A percentile compares a stretch with the other conserved stretches of the same genome.
Conservation (phyloP, 495 filamentous ascomycete species). For the Podospora pseudocomata region DNA sequence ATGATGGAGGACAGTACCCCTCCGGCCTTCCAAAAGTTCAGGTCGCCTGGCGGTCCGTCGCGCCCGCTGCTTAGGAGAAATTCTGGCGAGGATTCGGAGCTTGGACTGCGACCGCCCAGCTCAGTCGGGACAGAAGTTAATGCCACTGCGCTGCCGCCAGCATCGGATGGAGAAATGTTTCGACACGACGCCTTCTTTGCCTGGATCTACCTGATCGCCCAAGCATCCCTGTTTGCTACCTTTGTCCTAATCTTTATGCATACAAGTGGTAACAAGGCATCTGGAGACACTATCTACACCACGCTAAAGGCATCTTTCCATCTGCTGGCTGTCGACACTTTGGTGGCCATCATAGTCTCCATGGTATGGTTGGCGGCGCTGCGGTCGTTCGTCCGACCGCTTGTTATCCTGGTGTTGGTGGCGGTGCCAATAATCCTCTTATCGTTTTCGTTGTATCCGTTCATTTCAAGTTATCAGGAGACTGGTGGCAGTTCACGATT, state of each 20-base stretch:
- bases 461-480: slow-evolving; percentile 84
- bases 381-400: slow-evolving; percentile 73
- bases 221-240: slow-evolving; percentile 78
- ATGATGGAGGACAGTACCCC: slow-evolving; percentile 63
- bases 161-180: slow-evolving; percentile 46
- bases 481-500: slow-evolving; percentile 62
- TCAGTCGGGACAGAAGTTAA: slow-evolving; percentile 24
- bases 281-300: slow-evolving; percentile 88
- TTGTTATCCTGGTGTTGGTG: slow-evolving; percentile 74
- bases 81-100: slow-evolving; percentile 29
- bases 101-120: slow-evolving; percentile 25
- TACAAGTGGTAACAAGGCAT: slow-evolving; percentile 58
- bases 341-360: slow-evolving; percentile 83
- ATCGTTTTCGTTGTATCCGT: slow-evolving; percentile 85
- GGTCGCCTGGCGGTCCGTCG: slow-evolving; percentile 29
- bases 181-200: slow-evolving; percentile 86
- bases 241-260: slow-evolving; percentile 86
- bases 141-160: slow-evolving; percentile 18
- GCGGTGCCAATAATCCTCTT: slow-evolving; percentile 81
- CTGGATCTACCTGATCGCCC: slow-evolving; percentile 80
- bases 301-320: slow-evolving; percentile 84
- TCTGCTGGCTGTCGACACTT: slow-evolving; percentile 81
- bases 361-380: slow-evolving; percentile 87
- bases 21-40: slow-evolving; percentile 84
- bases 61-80: slow-evolving; percentile 26